Base-by-base conservation (phyloP, 768 basidiomycete species). In the Hebeloma cylindrosporum region DNA sequence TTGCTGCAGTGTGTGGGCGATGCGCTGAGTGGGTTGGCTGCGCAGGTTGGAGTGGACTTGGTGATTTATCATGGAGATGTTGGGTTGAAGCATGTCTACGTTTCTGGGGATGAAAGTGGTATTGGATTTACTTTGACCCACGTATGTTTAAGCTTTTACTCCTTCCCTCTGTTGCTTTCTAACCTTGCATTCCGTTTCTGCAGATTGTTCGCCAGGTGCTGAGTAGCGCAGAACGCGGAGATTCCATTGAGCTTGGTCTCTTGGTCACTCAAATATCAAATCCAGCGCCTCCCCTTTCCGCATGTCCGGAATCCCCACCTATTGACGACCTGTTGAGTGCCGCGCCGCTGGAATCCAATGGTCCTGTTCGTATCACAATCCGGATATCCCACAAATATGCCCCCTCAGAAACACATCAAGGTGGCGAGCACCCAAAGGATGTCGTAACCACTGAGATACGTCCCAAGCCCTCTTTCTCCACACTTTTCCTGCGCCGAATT, bases 21-120 rank as follows among this genome's bases (percentile, higher is more conserved):
- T 67, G 80, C 86, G 10, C 64, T 95, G 48, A 85, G 90, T 58
- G 93, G 92, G 9, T 73, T 82, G 30, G 90, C 90, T 25, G 85
- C 91, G 4, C 80, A 88, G 57, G 77, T 72, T 37, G 88, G 85
- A n/a, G 89, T 93, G 23, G 93, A 97, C 63, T 70, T 97, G 51
- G 91, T 95, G 13, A 69, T 96, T 9, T 94, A 85, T 61, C 93
- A 97, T 56, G 88, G 84, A 14, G 93, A 95, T 61, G 83, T 87
- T 16, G 85, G 85, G 16, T 74, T 96, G 73, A 88, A 88, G 69
- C 90, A 93, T 53, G 76, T 93, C 38, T 83, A 80, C 45, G 92
- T 95, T 10, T 79, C 72, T 54, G 92, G 90, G 14, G 88, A 92
- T 54, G 93, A 93, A 58, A 84, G 82, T 57, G 92, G 84, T 7